phyloP scores from a whole-genome alignment of 495 filamentous ascomycete genomes.

The Trichoderma erinaceum region DNA sequence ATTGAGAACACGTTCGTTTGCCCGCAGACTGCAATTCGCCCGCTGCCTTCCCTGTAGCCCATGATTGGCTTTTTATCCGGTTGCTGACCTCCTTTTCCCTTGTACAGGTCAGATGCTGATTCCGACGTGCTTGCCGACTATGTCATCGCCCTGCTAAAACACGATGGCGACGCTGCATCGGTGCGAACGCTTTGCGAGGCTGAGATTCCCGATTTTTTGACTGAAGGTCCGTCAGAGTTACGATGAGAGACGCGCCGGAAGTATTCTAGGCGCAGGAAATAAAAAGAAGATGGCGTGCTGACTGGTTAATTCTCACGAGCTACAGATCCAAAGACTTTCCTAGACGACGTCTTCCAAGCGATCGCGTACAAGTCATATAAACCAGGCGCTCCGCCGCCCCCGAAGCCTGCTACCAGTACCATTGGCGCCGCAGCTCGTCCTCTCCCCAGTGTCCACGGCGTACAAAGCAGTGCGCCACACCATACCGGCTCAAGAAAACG shows the following conservation, averaged over 20 bases:
- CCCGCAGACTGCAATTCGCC: neutral
- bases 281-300: neutral
- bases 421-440: slow-evolving; percentile 2
- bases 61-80: neutral
- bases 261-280: neutral
- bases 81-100: slow-evolving; percentile 14
- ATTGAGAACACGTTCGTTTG: slow-evolving; percentile 79
- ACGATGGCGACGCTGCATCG: slow-evolving; percentile 68
- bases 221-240: slow-evolving; percentile 56
- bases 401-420: slow-evolving; percentile 16
- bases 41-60: neutral
- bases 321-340: slow-evolving; percentile 65
- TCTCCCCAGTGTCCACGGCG: neutral
- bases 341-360: slow-evolving; percentile 77
- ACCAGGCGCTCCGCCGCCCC: slow-evolving; percentile 44
- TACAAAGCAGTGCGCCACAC: neutral
- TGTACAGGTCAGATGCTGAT: slow-evolving; percentile 79
- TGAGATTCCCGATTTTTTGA: slow-evolving; percentile 81
- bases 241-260: neutral
- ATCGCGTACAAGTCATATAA: slow-evolving; percentile 59
- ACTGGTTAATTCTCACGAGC: slow-evolving; percentile 11
- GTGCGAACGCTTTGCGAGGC: slow-evolving; percentile 68
- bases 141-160: slow-evolving; percentile 79
- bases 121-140: slow-evolving; percentile 94
- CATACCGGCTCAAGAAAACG: slow-evolving; percentile 48